A percentile compares a stretch with the other conserved stretches of the same genome.
Conservation (phyloP, 2,329 filamentous ascomycete genomes). For the Trichophyton simii region DNA sequence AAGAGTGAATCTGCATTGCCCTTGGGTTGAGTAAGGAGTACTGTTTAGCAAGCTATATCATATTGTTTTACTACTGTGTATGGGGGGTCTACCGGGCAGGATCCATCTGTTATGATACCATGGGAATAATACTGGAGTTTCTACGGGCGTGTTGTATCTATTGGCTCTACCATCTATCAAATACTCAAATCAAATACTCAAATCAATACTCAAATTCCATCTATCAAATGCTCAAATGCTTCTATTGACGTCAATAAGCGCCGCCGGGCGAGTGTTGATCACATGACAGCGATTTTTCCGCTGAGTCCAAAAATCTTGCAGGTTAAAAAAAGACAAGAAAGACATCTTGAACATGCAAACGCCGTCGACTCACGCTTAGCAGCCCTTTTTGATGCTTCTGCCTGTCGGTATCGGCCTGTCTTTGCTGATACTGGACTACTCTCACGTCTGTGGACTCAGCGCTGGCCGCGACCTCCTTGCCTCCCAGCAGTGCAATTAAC, state of each 20-base stretch:
- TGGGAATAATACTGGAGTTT: background rate
- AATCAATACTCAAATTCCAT: background rate
- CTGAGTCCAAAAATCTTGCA: background rate
- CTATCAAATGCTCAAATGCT: background rate
- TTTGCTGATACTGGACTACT: background rate
- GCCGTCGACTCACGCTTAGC: background rate
- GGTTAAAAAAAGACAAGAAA: background rate
- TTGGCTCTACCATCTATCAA: background rate
- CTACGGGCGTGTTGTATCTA: background rate
- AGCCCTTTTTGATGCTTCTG: background rate
- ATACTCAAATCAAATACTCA: too few relatives aligned
- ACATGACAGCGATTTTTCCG: background rate
- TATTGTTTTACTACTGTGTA: background rate
- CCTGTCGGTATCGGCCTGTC: background rate
- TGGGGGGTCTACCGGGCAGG: background rate
- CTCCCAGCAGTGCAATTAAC: background rate
- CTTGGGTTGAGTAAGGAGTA: background rate
- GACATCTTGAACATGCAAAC: background rate
- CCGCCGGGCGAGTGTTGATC: background rate
- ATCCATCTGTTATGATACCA: background rate
- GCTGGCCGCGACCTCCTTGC: background rate
- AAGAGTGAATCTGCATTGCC: constrained; percentile 38
- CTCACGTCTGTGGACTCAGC: background rate
- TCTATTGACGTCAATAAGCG: too few relatives aligned
- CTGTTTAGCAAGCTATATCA: background rate